Evolutionary conservation across 495 filamentous ascomycete genomes (phyloP), one percentile per base, ranked within the genome.

Genomic region (Penicillium crystallinum): DNA sequence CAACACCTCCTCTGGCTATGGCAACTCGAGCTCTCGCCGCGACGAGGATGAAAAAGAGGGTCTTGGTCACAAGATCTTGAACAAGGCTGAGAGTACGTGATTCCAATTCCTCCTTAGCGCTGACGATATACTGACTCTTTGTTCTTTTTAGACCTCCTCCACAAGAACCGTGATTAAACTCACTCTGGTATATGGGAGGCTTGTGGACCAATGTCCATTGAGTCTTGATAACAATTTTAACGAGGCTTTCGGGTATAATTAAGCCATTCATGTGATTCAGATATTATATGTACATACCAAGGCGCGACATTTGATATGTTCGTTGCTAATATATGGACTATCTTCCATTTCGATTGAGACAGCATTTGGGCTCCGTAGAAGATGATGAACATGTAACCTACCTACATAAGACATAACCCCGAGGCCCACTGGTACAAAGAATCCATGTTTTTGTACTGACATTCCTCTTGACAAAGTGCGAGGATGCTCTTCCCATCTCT

Each of bases 41-140:
- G 12, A 47, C 33, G 3, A 47, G 17, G 19, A 47, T 10, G 37
- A 33, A 19, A 36, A 47, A n/a, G 29, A 18, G 6, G 29, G 27
- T 19, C 2, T 45, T 18, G 46, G 15, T 8, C 38, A 10, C 33
- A 37, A 25, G 30, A 70, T 67, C 1, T 18, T 45, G 42, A 15
- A 34, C 42, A 45, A 22, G 42, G 42, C 42, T 22, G 29, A 22
- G 21, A 23, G 42, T 45, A 21, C 17, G 42, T 45, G 6, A 21
- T 22, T 15, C 34, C 34, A n/a, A n/a, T n/a, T n/a, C 6, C 4
- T 17, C n/a, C 29, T 21, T 11, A 0, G 11, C 11, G 11, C 18
- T 12, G 15, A 31, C n/a, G 6, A 4, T 11, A 21, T 33, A 15
- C 42, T 45, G 21, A 45, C 42, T 0, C 23, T 3, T 3, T 27